Conservation (phyloP, 2,329 filamentous ascomycete genomes). For the Ceratocystis huliohia region DNA sequence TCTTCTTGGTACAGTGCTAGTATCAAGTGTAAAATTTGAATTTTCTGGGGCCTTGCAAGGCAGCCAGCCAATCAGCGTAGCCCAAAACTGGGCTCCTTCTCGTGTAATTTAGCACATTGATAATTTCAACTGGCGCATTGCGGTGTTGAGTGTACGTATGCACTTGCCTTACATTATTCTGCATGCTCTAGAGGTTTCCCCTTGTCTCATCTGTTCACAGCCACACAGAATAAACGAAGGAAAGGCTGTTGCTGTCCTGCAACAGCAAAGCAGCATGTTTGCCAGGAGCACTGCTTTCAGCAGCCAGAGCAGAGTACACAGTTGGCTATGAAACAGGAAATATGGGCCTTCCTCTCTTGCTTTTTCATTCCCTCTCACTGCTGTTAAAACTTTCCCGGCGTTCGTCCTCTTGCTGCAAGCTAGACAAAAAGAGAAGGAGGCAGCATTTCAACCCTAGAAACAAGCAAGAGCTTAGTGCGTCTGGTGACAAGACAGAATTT, state of each 20-base stretch:
- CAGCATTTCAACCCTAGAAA: too few species aligned
- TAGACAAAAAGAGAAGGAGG: too few species aligned
- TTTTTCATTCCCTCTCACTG: too few species aligned
- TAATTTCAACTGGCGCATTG: neutral
- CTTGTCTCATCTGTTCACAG: slow-evolving; percentile 9
- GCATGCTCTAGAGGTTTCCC: neutral
- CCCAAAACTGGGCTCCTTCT: neutral
- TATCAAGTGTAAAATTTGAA: neutral
- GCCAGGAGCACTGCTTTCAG: neutral
- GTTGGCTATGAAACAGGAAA: neutral
- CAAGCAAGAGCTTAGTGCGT: too few species aligned
- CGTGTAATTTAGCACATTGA: neutral
- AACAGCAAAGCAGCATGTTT: neutral
- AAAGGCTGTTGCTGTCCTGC: neutral
- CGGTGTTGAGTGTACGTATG: neutral
- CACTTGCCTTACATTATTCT: neutral
- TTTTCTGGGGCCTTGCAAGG: neutral
- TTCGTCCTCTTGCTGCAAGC: too few species aligned
- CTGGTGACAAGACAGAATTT: too few species aligned
- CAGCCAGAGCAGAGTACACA: neutral
- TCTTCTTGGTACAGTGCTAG: neutral
- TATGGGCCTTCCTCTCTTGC: too few species aligned
- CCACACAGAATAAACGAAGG: neutral
- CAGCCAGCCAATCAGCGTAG: neutral
- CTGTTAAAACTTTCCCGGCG: too few species aligned